Percentiles rank a stretch among this genome's conserved stretches.
Conservation (phyloP, 257 asterid species). For the Primulina eburnea region DNA sequence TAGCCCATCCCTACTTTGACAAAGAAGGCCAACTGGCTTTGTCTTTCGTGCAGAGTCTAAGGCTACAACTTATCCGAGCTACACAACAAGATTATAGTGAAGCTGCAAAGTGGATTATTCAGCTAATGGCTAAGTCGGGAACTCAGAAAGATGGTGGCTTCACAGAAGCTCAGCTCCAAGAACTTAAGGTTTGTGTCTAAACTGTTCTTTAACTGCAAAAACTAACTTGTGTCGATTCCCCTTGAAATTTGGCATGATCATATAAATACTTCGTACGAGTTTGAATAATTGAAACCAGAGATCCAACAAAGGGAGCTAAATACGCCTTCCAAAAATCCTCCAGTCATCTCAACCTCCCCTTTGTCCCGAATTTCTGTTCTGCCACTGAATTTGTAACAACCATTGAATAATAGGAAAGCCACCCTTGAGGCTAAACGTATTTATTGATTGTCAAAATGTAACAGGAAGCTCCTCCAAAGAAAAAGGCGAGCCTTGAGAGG, state of each 20-base stretch:
- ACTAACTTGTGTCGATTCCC: neutral
- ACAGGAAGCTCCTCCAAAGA: slow-evolving; percentile 71
- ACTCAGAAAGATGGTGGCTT: slow-evolving; percentile 87
- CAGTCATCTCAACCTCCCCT: neutral
- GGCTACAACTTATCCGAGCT: slow-evolving; percentile 71
- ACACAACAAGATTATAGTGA: slow-evolving; percentile 87
- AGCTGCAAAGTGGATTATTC: slow-evolving; percentile 73
- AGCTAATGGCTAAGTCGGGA: slow-evolving; percentile 91
- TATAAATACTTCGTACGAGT: neutral
- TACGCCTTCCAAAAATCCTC: neutral
- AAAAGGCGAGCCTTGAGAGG: slow-evolving; percentile 62
- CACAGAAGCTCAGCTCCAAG: slow-evolving; percentile 93
- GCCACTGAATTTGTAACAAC: neutral
- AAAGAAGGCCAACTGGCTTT: slow-evolving; percentile 79
- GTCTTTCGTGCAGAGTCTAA: slow-evolving; percentile 81
- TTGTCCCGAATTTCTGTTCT: neutral
- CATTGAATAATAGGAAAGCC: neutral
- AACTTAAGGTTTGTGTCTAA: slow-evolving; percentile 53
- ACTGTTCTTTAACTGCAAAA: too few relatives aligned
- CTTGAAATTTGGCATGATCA: neutral
- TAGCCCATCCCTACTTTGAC: slow-evolving; percentile 92
- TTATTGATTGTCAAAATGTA: slow-evolving; percentile 4
- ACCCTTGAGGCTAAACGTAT: neutral
- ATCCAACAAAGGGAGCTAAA: neutral
- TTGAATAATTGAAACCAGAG: neutral